Evolutionary conservation across 2,329 filamentous ascomycete genomes (phyloP).

Genomic region (Talaromyces atroroseus): DNA sequence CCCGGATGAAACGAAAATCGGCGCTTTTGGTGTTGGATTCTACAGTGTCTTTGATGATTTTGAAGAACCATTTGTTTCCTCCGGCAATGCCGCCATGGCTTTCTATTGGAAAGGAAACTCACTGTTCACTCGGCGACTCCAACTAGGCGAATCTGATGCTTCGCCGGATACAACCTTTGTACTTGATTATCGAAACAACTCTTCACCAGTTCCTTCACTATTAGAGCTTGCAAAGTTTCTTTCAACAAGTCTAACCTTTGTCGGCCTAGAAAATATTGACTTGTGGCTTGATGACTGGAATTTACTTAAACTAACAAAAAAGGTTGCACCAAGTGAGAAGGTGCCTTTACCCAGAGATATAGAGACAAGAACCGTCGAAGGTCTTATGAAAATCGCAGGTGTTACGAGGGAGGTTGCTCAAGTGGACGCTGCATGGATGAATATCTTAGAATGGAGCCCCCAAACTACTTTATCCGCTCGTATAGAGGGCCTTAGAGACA

Average conservation of each 20-base stretch:
- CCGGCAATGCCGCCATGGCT: conserved; percentile 87
- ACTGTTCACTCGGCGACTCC: conserved; percentile 82
- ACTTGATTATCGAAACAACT: conserved; percentile 84
- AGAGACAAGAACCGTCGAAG: conserved; percentile 75
- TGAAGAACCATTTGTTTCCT: conserved; percentile 94
- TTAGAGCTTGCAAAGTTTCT: conserved; percentile 86
- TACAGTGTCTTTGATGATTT: conserved; percentile 98
- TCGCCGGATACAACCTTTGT: conserved; percentile 82
- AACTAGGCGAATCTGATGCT: conserved; percentile 61
- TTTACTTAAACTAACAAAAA: conserved; percentile 74
- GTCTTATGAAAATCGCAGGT: conserved; percentile 77
- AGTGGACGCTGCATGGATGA: conserved; percentile 87
- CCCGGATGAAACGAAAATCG: conserved; percentile 97
- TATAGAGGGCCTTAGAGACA: conserved; percentile 35
- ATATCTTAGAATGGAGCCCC: conserved; percentile 76
- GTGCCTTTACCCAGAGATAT: conserved; percentile 72
- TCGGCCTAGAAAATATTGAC: conserved; percentile 80
- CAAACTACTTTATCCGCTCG: conserved; percentile 39
- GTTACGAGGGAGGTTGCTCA: conserved; percentile 83
- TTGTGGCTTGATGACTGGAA: conserved; percentile 86
- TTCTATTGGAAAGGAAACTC: conserved; percentile 99
- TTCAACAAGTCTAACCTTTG: conserved; percentile 91
- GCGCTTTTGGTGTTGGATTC: conserved; percentile 96
- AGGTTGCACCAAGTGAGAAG: conserved; percentile 69
- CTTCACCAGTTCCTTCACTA: conserved; percentile 78